Evolutionary conservation across 2,329 filamentous ascomycete species (phyloP), one percentile per base, ranked within the genome.

Genomic region (Trichocomaceae sp.): DNA sequence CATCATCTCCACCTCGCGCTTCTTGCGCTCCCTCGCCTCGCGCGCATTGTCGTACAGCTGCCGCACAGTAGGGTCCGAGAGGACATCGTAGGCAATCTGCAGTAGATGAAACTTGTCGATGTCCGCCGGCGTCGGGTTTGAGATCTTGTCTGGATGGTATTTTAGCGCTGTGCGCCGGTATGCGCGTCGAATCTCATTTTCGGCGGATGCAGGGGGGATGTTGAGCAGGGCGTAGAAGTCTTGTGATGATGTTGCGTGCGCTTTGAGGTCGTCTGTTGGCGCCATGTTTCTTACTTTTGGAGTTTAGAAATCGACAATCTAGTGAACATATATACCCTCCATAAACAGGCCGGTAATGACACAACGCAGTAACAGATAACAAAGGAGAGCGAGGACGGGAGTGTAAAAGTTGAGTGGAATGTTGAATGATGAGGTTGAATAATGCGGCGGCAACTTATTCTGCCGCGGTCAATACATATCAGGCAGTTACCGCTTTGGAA

Each of bases 131-230:
- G 86, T 89, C 37, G 79, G 75, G 51, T 82, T 83, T 59, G 85
- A 82, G 54, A 91, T 85, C 74, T 96, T 96, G 79, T 97, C 92
- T 1, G 92, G 92, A 70, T 97, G 92, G 76, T 91, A 90, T 66
- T 89, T 90, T n/a, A 96, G 78, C 3, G 90, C 90, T 29, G 86
- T 85, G 64, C 88, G 88, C 57, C 90, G 83, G 78, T 92, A 96
- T 45, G 89, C 90, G 61, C 87, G 84, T 60, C 88, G 85, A 64
- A 95, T 86, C 59, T 90, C 86, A n/a, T 83, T 75, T 54, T 86
- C 85, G 19, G 79, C 74, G 0, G 85, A 82, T 17, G 84, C 79
- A 19, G 83, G 77, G 54, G 83, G 76, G 49, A 93, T 77, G 54
- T 80, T 81, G 15, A 95, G 81, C 23, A 95, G 79, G 23, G 81